Base-by-base conservation (phyloP, 2,329 filamentous ascomycete species). In the Incumbomyces lentus region DNA sequence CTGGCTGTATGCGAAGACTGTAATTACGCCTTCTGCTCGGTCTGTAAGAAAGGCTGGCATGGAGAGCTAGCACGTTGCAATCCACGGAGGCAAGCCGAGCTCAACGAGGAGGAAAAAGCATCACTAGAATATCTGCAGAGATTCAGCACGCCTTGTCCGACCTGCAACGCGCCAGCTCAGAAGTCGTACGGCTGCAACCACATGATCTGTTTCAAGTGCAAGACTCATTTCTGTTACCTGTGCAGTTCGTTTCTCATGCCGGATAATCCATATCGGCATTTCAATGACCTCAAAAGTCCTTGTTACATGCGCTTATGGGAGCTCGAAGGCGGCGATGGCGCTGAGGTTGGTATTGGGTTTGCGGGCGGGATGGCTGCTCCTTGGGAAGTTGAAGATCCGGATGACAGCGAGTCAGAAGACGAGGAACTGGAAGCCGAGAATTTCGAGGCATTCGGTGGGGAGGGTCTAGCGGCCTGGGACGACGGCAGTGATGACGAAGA, bases 111-210 rank as follows among this genome's bases (percentile, higher is more conserved):
- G 62, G 89, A 95, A 56, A 81, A 86, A 60, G 87, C 87, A 0
- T 88, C 86, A 2, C 73, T 92, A 52, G 84, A 92, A 48, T 98
- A 94, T 61, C 73, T 98, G 56, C 73, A 78, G 40, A 67, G 79
- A 51, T 81, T 95, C 67, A 93, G 89, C 0, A 87, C 87, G 10
- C 81, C 84, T 1, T 98, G 92, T 60, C 89, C 92, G 10, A 90
- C 87, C 3, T 98, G 92, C 67, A 79, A 74, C 26, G 82, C 84
- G 1, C 86, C 86, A 0, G 83, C 82, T 17, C 86, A 95, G 62
- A 98, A 98, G 71, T 86, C 84, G 1, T 81, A 86, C 60, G 92
- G 92, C 33, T 98, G 92, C 72, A 95, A 95, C 64, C 89, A 95
- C 65, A 96, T 96, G 88, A 85, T 82, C 41, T 95, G 90, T 66